Evolutionary conservation across 371 early-diverging fungal species (phyloP).

Genomic region (Funneliformis caledonium): DNA sequence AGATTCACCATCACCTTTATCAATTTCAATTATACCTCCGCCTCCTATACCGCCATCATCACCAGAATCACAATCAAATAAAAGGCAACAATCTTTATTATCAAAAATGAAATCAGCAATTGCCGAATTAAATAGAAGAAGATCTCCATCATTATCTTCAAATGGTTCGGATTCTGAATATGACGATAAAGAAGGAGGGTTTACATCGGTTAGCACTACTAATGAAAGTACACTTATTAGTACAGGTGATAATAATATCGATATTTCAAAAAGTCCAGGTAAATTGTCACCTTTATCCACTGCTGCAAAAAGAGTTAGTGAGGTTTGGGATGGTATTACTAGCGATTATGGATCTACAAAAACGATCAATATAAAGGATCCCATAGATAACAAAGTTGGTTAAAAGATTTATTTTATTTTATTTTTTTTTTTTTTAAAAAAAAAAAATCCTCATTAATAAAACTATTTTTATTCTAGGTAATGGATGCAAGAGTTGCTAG

Average conservation of each 20-base stretch:
- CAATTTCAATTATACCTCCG: not conserved
- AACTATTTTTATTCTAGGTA: constrained; percentile 20
- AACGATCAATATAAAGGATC: not conserved
- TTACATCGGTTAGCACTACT: not conserved
- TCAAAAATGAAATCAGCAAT: constrained; percentile 26
- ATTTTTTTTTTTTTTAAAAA: not conserved
- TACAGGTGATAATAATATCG: not conserved
- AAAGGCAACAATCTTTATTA: constrained; percentile 21
- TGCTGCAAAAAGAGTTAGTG: constrained; percentile 29
- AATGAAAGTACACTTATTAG: not conserved
- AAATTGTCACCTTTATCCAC: not conserved
- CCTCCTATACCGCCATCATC: not conserved
- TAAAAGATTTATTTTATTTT: not conserved
- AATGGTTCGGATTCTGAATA: constrained; percentile 9
- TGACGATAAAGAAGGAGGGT: constrained; percentile 1
- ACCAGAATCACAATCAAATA: not conserved
- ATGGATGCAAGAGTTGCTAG: constrained; percentile 65
- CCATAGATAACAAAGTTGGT: constrained; percentile 6
- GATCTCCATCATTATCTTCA: not conserved
- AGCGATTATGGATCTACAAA: not conserved
- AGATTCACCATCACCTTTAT: not conserved
- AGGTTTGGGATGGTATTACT: constrained; percentile 27
- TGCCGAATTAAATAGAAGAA: not conserved
- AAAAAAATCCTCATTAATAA: not conserved
- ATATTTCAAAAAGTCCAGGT: not conserved